Base-by-base conservation (phyloP, 176 grass and related monocot species). In the Triticum urartu region DNA sequence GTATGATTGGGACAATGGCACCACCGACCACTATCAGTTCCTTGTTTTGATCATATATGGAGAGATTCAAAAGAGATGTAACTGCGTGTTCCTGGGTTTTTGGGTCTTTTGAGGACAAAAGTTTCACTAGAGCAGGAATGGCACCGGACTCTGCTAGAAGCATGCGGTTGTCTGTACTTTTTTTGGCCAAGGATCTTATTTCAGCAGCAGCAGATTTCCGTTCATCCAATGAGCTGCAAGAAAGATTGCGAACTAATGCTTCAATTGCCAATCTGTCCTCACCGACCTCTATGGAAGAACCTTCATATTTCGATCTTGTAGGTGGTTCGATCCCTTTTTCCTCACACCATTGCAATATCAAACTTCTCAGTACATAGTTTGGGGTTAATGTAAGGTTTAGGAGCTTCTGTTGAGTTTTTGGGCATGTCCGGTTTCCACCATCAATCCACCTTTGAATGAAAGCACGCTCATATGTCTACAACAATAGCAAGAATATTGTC, bases 381-480 rank as follows among this genome's bases (percentile, higher is more conserved):
- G 97, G 97, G 66, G 97, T 99, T 77, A 99, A 72, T 20, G 92
- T 90, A 82, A 94, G 80, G 68, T 99, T 93, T 70, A 89, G 94
- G 73, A 99, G 94, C 87, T 96, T 99, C 84, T 91, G 94, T 85
- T 94, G 97, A 91, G 94, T 99, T 88, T 99, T 96, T 64, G 94
- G 97, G 54, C 94, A 99, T 11, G 97, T 96, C 2, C 90, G 60
- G 43, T 94, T 95, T 45, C 97, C 90, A 88, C 91, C 88, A 83
- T 99, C 97, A 69, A 99, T 96, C 97, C 97, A 99, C 76, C 92
- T 99, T 87, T 99, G 94, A 79, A 99, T 93, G 87, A 92, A 99
- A 64, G 82, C 88, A 13, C 90, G 89, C 65, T 96, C 92, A 42
- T 99, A 99, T 33, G 97, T 99, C 97, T 96, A 70, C 79, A 92